phyloP scores from a whole-genome alignment of 345 rosid genomes.

The Eucalyptus melliodora region DNA sequence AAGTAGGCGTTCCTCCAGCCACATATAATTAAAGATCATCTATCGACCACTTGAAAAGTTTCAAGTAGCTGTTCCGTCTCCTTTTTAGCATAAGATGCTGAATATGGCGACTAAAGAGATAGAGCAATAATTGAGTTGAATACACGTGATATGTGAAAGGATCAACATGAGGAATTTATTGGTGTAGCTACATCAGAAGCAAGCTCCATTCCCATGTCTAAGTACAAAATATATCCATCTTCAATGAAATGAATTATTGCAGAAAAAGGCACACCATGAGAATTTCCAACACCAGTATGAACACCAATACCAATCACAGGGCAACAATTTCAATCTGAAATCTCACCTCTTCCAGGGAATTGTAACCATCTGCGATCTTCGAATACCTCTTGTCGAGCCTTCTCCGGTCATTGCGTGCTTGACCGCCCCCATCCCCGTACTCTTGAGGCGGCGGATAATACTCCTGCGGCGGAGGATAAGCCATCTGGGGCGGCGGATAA shows the following conservation, averaged over 20 bases:
- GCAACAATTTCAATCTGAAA: background rate
- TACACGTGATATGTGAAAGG: background rate
- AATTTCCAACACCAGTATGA: background rate
- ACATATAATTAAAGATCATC: background rate
- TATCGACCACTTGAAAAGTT: background rate
- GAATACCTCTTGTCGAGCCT: constrained; percentile 64
- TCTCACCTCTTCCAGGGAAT: constrained; percentile 68
- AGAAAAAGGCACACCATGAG: background rate
- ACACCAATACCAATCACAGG: background rate
- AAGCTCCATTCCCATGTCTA: background rate
- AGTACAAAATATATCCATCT: background rate
- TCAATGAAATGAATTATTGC: background rate
- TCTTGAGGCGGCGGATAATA: constrained; percentile 3
- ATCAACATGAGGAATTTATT: background rate
- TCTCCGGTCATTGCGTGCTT: constrained; percentile 14
- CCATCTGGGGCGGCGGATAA: background rate
- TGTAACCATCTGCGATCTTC: constrained; percentile 57
- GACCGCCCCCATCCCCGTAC: background rate
- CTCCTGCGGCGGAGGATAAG: background rate
- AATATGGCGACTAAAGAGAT: background rate
- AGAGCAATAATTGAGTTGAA: background rate
- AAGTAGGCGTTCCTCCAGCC: background rate
- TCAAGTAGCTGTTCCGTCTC: background rate
- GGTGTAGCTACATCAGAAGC: background rate
- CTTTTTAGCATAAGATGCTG: background rate